Evolutionary conservation across 805 yeast species (phyloP), one percentile per base, ranked within the genome.

Genomic region (Metschnikowia dekortorum): DNA sequence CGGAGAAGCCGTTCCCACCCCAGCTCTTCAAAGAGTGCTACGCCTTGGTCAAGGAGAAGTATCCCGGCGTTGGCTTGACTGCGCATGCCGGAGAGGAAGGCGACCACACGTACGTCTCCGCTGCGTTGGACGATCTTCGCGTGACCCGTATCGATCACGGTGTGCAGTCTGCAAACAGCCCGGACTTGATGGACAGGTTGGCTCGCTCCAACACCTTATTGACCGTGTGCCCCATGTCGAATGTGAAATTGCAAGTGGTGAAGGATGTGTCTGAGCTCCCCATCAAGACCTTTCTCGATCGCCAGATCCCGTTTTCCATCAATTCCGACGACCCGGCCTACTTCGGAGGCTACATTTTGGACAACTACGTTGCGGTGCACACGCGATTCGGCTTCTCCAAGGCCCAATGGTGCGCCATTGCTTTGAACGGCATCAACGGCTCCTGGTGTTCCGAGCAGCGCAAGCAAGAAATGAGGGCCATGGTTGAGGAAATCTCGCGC

Each of bases 51-150:
- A 73, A 71, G 48, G 68, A 71, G 26, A 62, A 71, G 39, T 79
- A 73, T 60, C 81, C 84, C 26, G 68, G 78, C 26, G 76, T 84
- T 49, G 77, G 81, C 37, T 73, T 85, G 48, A 88, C 95, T 35
- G 92, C 96, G 2, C 96, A 88, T 61, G 95, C 94, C 2, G 96
- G 96, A 60, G 96, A 88, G 68, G 95, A 88, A 71, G 95, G 92
- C 47, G 88, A 85, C 55, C 82, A 89, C 39, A 76, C 80, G n/a
- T 86, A 73, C 57, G 87, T 87, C 29, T 51, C 69, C 8, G 75
- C 74, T 47, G 70, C 94, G 1, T 68, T 87, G 53, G 84, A 85
- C 58, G 50, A 73, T 43, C 74, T 62, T 48, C 50, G 55, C 29
- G 87, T 80, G 28, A 75, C 83, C 33, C 79, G 96, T 66, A 84